phyloP scores from a whole-genome alignment of 2,329 filamentous ascomycete species.

The Aspergillus chevalieri region DNA sequence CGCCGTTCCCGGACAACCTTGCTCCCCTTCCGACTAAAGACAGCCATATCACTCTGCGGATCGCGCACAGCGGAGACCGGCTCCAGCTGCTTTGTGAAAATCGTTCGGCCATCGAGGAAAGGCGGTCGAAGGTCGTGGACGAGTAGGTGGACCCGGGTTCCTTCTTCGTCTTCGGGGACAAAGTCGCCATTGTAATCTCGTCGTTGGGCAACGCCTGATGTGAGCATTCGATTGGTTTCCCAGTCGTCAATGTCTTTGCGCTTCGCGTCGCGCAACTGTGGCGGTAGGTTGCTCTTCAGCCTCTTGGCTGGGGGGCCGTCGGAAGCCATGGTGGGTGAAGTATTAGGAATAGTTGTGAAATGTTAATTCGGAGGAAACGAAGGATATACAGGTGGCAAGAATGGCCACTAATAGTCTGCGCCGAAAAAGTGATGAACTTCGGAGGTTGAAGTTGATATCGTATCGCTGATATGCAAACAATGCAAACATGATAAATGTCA shows the following conservation, averaged over 20 bases:
- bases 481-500: slow-evolving; percentile 21
- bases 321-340: slow-evolving; percentile 23
- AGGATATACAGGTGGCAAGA: neutral
- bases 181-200: slow-evolving; percentile 77
- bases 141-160: slow-evolving; percentile 78
- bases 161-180: slow-evolving; percentile 76
- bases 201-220: slow-evolving; percentile 88
- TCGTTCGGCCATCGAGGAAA: slow-evolving; percentile 86
- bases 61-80: slow-evolving; percentile 90
- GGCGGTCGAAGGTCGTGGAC: slow-evolving; percentile 92
- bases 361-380: neutral
- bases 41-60: slow-evolving; percentile 96
- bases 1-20: slow-evolving; percentile 84
- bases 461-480: slow-evolving; percentile 18
- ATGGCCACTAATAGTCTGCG: slow-evolving; percentile 1
- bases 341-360: neutral
- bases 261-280: slow-evolving; percentile 46
- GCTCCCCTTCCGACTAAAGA: slow-evolving; percentile 93
- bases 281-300: slow-evolving; percentile 32
- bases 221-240: slow-evolving; percentile 98
- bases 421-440: neutral
- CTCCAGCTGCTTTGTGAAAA: slow-evolving; percentile 96
- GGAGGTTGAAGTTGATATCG: slow-evolving; percentile 5
- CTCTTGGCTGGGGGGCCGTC: slow-evolving; percentile 35
- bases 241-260: slow-evolving; percentile 95